Evolutionary conservation across 257 asterid genomes (phyloP).

Genomic region (Osmanthus fragrans): DNA sequence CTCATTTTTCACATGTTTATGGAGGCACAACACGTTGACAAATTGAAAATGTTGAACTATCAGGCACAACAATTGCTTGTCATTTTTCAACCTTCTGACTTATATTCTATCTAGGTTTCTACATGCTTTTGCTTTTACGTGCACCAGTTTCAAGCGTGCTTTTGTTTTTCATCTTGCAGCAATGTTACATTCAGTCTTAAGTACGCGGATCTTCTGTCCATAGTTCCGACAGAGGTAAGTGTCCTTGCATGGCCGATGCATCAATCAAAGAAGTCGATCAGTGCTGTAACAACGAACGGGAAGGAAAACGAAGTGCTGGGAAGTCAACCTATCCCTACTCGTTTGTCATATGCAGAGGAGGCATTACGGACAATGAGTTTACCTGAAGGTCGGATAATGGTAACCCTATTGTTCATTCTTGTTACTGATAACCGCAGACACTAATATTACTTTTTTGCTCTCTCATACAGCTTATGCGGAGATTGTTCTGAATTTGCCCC

Average conservation of each 20-base stretch:
- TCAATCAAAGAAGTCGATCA: too few species aligned
- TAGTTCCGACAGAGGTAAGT: conserved; percentile 75
- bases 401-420: background rate
- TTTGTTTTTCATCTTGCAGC: conserved; percentile 46
- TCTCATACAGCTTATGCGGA: conserved; percentile 85
- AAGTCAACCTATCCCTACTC: conserved; percentile 54
- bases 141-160: background rate
- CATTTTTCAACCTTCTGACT: too few species aligned
- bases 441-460: background rate
- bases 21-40: background rate
- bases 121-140: background rate
- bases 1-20: background rate
- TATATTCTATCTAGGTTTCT: background rate
- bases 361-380: conserved; percentile 81
- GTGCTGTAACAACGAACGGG: conserved; percentile 29
- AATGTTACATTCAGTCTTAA: conserved; percentile 80
- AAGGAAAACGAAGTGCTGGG: conserved; percentile 42
- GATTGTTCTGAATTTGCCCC: conserved; percentile 73
- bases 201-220: conserved; percentile 69
- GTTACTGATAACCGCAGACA: conserved; percentile 2
- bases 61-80: too few species aligned
- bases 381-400: conserved; percentile 66
- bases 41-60: background rate
- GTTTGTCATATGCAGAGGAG: conserved; percentile 72
- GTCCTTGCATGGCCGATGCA: conserved; percentile 87